Evolutionary conservation across 2,329 filamentous ascomycete genomes (phyloP), one percentile per base, ranked within the genome.

Genomic region (Didymella sp.): DNA sequence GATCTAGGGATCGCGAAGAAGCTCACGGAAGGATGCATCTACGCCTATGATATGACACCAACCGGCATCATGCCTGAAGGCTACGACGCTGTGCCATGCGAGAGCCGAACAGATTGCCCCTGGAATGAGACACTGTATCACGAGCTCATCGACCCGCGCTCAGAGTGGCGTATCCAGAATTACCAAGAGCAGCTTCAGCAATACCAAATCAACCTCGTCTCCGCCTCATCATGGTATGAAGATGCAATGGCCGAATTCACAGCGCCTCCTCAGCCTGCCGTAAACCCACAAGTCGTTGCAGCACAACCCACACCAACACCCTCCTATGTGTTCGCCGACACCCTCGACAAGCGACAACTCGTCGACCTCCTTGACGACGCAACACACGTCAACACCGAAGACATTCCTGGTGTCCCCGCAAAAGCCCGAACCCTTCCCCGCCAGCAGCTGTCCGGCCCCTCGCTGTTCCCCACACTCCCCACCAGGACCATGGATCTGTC

Each of bases 1-100:
- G 84, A 89, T 35, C 71, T 89, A 7, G 76, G 81, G 2, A 78
- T 84, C 17, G 87, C 84, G 1, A 78, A 79, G 53, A 83, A 84
- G 64, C 77, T 90, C 2, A 84, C 86, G 1, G 80, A 86, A 48
- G 87, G 86, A 3, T 89, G 87, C 64, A 79, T 88, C 11, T 89
- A 85, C 78, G 81, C 81, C 0, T 89, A 89, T 70, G 77, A 81
- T 31, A 77, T 79, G 17, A 85, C 83, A 59, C 79, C 81, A 0
- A 83, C 81, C 0, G 85, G 84, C 13, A 84, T 86, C 58, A 87
- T 85, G 80, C 87, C 87, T 0, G 87, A 89, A 66, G 79, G 80
- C 0, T 82, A 84, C 63, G 79, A 79, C 52, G 77, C 82, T 35
- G 73, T 83, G 0, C 70, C 78, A 0, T 87, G 73, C 68, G 78